Conservation (phyloP, 305 asterid species). For the Fraxinus latifolia region DNA sequence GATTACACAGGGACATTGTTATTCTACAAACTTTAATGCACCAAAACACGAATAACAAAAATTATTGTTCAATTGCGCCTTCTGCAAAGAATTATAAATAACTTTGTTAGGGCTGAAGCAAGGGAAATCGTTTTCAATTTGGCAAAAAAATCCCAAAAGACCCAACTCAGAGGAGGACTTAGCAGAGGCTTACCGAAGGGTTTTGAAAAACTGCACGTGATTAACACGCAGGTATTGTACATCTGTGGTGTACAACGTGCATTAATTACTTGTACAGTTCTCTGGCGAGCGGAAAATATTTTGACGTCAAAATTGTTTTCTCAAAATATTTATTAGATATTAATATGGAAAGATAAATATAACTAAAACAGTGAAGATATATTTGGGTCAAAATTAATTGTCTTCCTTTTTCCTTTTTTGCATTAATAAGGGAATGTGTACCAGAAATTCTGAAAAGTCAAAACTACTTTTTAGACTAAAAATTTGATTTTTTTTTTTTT, state of each 20-base stretch:
- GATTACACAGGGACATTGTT: slow-evolving; percentile 40
- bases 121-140: background rate
- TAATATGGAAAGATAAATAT: background rate
- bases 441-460: background rate
- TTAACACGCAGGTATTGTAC: background rate
- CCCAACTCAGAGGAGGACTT: background rate
- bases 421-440: background rate
- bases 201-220: background rate
- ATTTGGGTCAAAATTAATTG: background rate
- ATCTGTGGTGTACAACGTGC: background rate
- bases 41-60: background rate
- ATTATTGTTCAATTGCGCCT: background rate
- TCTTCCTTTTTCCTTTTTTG: background rate
- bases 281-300: background rate
- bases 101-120: background rate
- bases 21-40: background rate
- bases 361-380: background rate
- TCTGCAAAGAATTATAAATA: background rate
- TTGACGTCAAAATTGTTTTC: background rate
- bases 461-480: too few species aligned
- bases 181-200: background rate
- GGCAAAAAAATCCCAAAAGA: background rate
- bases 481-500: too few species aligned
- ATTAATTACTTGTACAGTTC: background rate
- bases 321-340: background rate